Evolutionary conservation across 2,329 filamentous ascomycete genomes (phyloP).

Genomic region (Beauveria rudraprayagi): DNA sequence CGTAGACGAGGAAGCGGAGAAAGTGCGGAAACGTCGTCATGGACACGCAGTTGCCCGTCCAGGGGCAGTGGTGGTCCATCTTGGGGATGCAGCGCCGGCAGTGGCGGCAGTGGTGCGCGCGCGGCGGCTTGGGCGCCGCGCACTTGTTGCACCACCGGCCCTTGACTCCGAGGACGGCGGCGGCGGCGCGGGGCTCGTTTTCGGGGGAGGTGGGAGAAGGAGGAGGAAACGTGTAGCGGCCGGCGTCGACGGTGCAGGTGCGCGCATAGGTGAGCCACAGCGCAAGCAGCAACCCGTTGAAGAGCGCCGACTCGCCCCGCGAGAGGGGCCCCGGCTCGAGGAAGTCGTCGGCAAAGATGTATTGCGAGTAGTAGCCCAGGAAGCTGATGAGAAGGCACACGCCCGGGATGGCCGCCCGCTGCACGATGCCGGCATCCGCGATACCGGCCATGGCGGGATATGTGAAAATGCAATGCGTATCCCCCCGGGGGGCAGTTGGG

Average conservation of each 20-base stretch:
- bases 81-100: slow-evolving; percentile 68
- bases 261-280: slow-evolving; percentile 64
- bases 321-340: slow-evolving; percentile 55
- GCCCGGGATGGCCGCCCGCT: slow-evolving; percentile 57
- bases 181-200: slow-evolving; percentile 21
- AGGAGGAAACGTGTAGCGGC: slow-evolving; percentile 38
- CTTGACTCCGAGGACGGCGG: slow-evolving; percentile 21
- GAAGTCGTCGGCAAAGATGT: slow-evolving; percentile 53
- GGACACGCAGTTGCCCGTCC: slow-evolving; percentile 77
- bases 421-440: slow-evolving; percentile 35
- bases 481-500: background rate
- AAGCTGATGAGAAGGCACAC: slow-evolving; percentile 60
- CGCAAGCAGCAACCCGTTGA: slow-evolving; percentile 57
- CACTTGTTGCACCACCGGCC: slow-evolving; percentile 69
- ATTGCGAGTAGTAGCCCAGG: slow-evolving; percentile 65
- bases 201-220: too few species aligned
- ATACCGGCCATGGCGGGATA: slow-evolving; percentile 32
- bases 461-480: background rate
- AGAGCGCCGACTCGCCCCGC: slow-evolving; percentile 46
- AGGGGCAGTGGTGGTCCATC: slow-evolving; percentile 85
- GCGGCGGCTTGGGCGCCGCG: slow-evolving; percentile 61
- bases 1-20: slow-evolving; percentile 65
- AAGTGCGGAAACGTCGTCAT: slow-evolving; percentile 78
- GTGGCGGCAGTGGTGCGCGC: slow-evolving; percentile 73
- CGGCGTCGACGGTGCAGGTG: slow-evolving; percentile 50